Conservation (phyloP, 352 stramenopile genomes). For the Pythium oligandrum region DNA sequence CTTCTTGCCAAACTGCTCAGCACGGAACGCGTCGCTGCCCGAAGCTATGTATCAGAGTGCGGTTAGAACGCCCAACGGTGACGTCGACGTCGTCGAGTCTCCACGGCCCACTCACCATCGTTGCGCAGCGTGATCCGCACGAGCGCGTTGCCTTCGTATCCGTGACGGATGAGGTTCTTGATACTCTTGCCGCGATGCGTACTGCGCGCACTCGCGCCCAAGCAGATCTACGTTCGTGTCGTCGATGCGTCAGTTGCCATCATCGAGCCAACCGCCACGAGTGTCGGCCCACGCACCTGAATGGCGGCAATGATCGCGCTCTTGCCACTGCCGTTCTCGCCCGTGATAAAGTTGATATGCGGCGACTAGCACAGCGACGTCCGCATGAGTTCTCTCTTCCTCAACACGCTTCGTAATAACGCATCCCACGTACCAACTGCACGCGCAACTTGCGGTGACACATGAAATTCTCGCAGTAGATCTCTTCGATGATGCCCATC, state of each 20-base stretch:
- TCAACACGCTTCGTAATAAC: too few species aligned
- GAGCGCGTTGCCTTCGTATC: slow-evolving; percentile 78
- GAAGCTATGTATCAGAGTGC: slow-evolving; percentile 18
- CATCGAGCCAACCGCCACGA: slow-evolving; percentile 15
- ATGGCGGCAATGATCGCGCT: slow-evolving; percentile 96
- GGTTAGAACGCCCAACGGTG: not conserved
- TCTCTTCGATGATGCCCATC: slow-evolving; percentile 92
- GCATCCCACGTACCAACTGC: slow-evolving; percentile 35
- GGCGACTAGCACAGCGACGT: slow-evolving; percentile 24
- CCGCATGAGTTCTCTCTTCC: not conserved
- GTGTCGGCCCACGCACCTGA: slow-evolving; percentile 59
- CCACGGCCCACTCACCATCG: slow-evolving; percentile 26
- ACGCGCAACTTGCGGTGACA: slow-evolving; percentile 93
- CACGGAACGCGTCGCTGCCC: slow-evolving; percentile 87
- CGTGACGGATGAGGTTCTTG: slow-evolving; percentile 94
- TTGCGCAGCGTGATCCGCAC: slow-evolving; percentile 94
- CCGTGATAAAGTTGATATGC: slow-evolving; percentile 88
- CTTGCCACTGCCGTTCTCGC: slow-evolving; percentile 94
- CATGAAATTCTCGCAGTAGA: slow-evolving; percentile 99
- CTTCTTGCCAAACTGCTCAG: slow-evolving; percentile 88
- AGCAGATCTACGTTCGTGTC: slow-evolving; percentile 89
- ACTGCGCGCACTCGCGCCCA: slow-evolving; percentile 89
- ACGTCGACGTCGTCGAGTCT: not conserved
- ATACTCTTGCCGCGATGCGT: slow-evolving; percentile 95
- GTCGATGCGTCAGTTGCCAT: not conserved